phyloP scores from a whole-genome alignment of 495 filamentous ascomycete genomes.

The Trichoderma asperelloides region DNA sequence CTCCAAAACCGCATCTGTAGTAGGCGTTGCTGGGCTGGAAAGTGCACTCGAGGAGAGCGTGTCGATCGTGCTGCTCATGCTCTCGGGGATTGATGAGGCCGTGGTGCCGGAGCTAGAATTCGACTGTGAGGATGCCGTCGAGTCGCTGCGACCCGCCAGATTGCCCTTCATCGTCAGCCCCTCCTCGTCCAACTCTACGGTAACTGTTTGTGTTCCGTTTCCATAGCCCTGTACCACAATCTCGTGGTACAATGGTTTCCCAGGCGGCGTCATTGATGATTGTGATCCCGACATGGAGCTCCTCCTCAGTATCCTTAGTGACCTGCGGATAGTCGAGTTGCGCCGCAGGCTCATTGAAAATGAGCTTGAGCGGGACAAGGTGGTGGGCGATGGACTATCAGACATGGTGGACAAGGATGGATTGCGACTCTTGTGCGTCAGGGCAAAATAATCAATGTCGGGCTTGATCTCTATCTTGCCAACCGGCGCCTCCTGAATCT shows the following conservation, averaged over 20 bases:
- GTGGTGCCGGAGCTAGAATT: conserved; percentile 29
- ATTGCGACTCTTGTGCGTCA: conserved; percentile 18
- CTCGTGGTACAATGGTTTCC: conserved; percentile 24
- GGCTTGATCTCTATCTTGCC: conserved; percentile 27
- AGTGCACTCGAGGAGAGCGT: not conserved
- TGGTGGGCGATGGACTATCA: not conserved
- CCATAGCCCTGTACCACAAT: conserved; percentile 35
- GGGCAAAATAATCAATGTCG: conserved; percentile 32
- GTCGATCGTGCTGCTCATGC: conserved; percentile 6
- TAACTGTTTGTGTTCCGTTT: conserved; percentile 29
- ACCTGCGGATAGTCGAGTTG: conserved; percentile 21
- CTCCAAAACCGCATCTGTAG: not conserved
- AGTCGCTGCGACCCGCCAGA: not conserved
- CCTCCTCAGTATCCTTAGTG: conserved; percentile 21
- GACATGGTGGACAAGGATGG: not conserved
- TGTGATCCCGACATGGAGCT: conserved; percentile 1
- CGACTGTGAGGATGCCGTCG: conserved; percentile 13
- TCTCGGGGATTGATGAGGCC: conserved; percentile 15
- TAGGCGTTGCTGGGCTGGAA: not conserved
- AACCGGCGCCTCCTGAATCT: not conserved
- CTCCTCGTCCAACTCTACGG: conserved; percentile 6
- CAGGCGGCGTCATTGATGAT: conserved; percentile 10
- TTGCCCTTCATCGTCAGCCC: not conserved
- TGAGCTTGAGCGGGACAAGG: conserved; percentile 8
- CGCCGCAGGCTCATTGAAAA: conserved; percentile 17